Evolutionary conservation across 2,329 filamentous ascomycete species (phyloP).

Genomic region (Neonectria faginata): DNA sequence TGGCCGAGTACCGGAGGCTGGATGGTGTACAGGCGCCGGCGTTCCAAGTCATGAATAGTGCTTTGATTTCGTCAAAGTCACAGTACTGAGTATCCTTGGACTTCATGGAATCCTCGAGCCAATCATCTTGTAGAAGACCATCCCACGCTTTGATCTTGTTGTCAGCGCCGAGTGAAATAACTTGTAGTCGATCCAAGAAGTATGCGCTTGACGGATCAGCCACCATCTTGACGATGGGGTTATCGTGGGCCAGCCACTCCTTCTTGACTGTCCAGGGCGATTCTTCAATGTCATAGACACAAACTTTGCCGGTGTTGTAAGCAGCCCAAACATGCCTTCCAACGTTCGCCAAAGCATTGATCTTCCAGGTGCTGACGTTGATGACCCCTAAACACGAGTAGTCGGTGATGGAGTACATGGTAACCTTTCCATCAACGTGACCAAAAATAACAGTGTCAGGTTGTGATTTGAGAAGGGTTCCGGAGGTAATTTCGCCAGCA

Average conservation of each 20-base stretch:
- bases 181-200: constrained; percentile 84
- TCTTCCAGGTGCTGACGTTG: constrained; percentile 93
- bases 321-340: constrained; percentile 90
- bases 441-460: constrained; percentile 88
- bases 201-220: constrained; percentile 86
- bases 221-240: constrained; percentile 81
- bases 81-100: constrained; percentile 85
- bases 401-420: constrained; percentile 85
- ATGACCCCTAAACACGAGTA: constrained; percentile 83
- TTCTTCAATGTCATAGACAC: constrained; percentile 86
- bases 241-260: constrained; percentile 92
- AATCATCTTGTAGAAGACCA: constrained; percentile 91
- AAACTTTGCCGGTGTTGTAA: constrained; percentile 93
- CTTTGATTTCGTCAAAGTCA: constrained; percentile 83
- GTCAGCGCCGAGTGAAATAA: constrained; percentile 88
- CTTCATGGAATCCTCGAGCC: constrained; percentile 93
- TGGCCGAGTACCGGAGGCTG: constrained; percentile 76
- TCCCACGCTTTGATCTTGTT: constrained; percentile 90
- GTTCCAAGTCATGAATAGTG: constrained; percentile 93
- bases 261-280: constrained; percentile 93
- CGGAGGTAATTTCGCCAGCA: constrained; percentile 88
- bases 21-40: constrained; percentile 95
- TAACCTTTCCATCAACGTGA: constrained; percentile 93
- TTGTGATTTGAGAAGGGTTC: constrained; percentile 78
- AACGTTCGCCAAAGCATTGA: constrained; percentile 85